Evolutionary conservation across 1,284 basidiomycete genomes (phyloP).

Genomic region (Rhodotorula sp.): DNA sequence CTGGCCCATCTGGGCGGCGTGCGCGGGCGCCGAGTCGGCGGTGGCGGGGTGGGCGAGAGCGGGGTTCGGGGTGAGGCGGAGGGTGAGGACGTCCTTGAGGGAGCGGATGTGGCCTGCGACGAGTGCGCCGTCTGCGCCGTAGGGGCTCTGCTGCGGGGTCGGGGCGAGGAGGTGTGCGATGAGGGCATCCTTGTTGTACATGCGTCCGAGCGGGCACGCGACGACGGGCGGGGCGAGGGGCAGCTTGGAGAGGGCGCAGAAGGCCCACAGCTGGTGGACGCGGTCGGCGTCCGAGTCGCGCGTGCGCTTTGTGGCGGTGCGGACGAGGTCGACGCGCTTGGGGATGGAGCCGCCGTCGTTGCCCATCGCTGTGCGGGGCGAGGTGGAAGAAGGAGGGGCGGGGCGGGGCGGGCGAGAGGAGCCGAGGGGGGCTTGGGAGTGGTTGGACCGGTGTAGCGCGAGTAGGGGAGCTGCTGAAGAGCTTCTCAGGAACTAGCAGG

Average conservation of each 20-base stretch:
- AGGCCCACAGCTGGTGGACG: constrained; percentile 81
- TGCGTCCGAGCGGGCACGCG: constrained; percentile 81
- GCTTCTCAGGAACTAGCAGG: too few relatives aligned
- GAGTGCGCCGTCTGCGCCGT: constrained; percentile 45
- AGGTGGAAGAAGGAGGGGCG: neutral
- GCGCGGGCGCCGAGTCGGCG: neutral
- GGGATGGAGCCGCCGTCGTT: constrained; percentile 59
- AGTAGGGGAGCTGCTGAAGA: neutral
- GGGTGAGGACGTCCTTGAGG: constrained; percentile 82
- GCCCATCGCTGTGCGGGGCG: constrained; percentile 15
- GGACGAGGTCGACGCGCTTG: constrained; percentile 75
- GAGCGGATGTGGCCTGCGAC: constrained; percentile 72
- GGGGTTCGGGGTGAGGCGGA: constrained; percentile 76
- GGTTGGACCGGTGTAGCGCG: neutral
- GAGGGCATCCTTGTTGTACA: constrained; percentile 91
- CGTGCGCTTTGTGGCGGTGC: constrained; percentile 73
- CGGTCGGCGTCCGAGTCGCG: constrained; percentile 71
- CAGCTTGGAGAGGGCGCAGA: constrained; percentile 90
- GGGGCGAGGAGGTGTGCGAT: constrained; percentile 78
- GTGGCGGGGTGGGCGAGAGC: constrained; percentile 43
- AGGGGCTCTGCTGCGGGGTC: constrained; percentile 25
- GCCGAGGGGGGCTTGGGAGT: neutral
- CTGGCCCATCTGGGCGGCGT: neutral
- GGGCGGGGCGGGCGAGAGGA: neutral
- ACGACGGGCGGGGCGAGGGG: constrained; percentile 83